Evolutionary conservation across 129 eudicot genomes (phyloP).

Genomic region (Lactuca sativa): DNA sequence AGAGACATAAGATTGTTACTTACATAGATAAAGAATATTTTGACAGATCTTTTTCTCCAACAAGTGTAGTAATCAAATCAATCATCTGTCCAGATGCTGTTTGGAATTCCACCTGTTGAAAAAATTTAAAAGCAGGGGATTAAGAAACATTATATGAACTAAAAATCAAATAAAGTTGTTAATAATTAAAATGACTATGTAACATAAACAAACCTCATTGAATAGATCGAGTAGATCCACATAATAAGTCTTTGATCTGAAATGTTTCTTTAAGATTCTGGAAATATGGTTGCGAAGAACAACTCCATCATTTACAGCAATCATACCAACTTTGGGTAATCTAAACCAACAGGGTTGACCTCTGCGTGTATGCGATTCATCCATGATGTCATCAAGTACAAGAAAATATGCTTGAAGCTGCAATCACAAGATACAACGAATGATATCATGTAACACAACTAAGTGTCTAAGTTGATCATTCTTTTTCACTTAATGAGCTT

Average conservation of each 20-base stretch:
- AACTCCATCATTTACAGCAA: constrained; percentile 73
- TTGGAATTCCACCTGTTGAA: constrained; percentile 64
- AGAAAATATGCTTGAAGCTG: constrained; percentile 82
- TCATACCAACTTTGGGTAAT: constrained; percentile 70
- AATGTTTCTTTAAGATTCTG: constrained; percentile 58
- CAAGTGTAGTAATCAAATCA: constrained; percentile 66
- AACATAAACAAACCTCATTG: constrained; percentile 51
- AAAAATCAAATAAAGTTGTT: not conserved
- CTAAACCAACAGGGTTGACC: constrained; percentile 81
- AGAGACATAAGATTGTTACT: constrained; percentile 13
- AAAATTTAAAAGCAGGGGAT: not conserved
- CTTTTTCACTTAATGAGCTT: too few relatives aligned
- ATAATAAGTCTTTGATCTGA: constrained; percentile 52
- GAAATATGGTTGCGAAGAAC: constrained; percentile 72
- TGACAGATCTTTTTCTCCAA: constrained; percentile 63
- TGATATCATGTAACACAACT: too few relatives aligned
- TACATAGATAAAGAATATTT: constrained; percentile 60
- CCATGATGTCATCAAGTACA: constrained; percentile 75
- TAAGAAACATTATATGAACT: not conserved
- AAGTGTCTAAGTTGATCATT: too few relatives aligned
- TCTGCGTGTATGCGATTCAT: constrained; percentile 59
- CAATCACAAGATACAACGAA: not conserved
- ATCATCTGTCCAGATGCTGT: constrained; percentile 78
- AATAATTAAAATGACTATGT: not conserved
- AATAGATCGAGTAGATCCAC: constrained; percentile 64